phyloP scores from a whole-genome alignment of 2,329 filamentous ascomycete species.

The Colletotrichum ledebouriae region DNA sequence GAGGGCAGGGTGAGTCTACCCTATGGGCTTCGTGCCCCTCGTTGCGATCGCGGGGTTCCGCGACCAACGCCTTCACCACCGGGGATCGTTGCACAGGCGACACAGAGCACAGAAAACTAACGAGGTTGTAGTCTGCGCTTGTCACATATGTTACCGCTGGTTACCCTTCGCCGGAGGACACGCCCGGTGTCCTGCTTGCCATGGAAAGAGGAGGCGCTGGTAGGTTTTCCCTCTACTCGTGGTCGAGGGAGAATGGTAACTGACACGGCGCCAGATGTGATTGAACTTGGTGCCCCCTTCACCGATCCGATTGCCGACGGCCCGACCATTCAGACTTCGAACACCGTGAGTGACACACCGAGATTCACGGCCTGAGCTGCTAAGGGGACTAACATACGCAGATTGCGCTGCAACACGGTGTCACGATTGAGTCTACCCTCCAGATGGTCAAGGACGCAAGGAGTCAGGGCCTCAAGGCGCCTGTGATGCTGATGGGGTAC shows the following conservation, averaged over 20 bases:
- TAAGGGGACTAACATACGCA: constrained; percentile 41
- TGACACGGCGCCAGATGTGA: constrained; percentile 74
- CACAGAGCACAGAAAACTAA: constrained; percentile 4
- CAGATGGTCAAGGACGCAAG: constrained; percentile 88
- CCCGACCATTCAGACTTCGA: constrained; percentile 95
- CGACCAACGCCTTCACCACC: constrained; percentile 6
- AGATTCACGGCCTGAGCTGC: constrained; percentile 15
- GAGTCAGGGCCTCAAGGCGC: constrained; percentile 80
- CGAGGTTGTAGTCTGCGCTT: constrained; percentile 76
- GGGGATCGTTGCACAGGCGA: neutral
- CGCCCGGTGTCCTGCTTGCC: constrained; percentile 84
- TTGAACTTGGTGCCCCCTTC: constrained; percentile 96
- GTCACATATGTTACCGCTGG: constrained; percentile 98
- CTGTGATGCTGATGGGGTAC: constrained; percentile 97
- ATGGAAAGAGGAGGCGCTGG: constrained; percentile 94
- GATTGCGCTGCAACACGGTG: constrained; percentile 86
- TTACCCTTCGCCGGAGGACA: constrained; percentile 85
- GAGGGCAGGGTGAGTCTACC: constrained; percentile 65
- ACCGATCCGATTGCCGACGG: constrained; percentile 98
- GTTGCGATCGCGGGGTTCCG: constrained; percentile 37
- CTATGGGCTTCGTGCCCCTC: constrained; percentile 46
- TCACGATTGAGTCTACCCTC: constrained; percentile 84
- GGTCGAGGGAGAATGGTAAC: neutral
- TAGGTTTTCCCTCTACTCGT: constrained; percentile 58
- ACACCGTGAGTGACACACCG: constrained; percentile 72